Base-by-base conservation (phyloP, 306 rosid genomes). In the Glycine tomentella region DNA sequence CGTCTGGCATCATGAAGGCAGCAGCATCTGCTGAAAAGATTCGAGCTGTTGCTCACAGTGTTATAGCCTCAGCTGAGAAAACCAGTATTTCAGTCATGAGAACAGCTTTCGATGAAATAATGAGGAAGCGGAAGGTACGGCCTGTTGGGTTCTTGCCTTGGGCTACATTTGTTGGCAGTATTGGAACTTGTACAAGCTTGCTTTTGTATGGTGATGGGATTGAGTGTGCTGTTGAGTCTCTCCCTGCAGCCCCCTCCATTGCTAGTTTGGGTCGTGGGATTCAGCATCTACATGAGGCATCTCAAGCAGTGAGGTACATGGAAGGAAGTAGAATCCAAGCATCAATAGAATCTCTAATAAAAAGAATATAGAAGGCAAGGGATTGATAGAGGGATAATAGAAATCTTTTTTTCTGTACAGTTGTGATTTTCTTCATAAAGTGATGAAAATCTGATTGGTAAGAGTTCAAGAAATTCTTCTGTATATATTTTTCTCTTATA, bases 241-340 rank as follows among this genome's bases (percentile, higher is more conserved):
- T 77, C 64, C 94, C 93, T 79, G 82, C 90, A 8, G 97, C 98
- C 59, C 94, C 91, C 57, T 88, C 94, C 38, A 91, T 90, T 20
- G 97, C 98, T 46, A 85, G 84, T 85, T 85, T 93, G 89, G 97
- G 97, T 57, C 89, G 94, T 13, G 97, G 93, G 62, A 87, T 91
- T 84, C 88, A 87, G 69, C 83, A 87, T 74, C 83, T 93, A 55
- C 94, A 42, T 13, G 87, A 78, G 76, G 84, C 85, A 20, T 89
- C 95, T 77, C 86, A 85, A 72, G 80, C 65, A 17, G 89, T 77
- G 68, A 84, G 81, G 64, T 88, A 67, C 69, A 76, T 85, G 67
- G 92, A 91, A 78, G 82, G 94, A 87, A 88, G 83, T 53, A 88
- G 83, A 83, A 80, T 91, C 78, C 91, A 87, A 42, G 82, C 84